Evolutionary conservation across 176 grass and related monocot species (phyloP).

Genomic region (Hsuehochloa calcarea): DNA sequence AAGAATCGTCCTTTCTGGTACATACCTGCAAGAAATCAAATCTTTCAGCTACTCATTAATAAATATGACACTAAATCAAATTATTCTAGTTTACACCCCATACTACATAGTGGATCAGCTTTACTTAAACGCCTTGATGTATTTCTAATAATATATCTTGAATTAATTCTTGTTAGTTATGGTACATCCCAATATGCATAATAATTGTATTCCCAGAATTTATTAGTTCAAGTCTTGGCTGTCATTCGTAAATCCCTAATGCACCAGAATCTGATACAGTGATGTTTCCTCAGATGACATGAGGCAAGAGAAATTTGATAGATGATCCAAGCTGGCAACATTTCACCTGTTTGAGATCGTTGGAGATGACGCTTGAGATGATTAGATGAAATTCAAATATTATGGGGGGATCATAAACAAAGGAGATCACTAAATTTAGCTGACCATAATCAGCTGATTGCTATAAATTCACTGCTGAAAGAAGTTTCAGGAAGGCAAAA

Average conservation of each 20-base stretch:
- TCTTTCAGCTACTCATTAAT: slow-evolving; percentile 19
- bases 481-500: slow-evolving; percentile 22
- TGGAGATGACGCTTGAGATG: background rate
- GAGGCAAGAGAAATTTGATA: slow-evolving; percentile 6
- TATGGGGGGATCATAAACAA: slow-evolving; percentile 10
- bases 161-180: slow-evolving; percentile 5
- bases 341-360: slow-evolving; percentile 15
- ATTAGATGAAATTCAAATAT: slow-evolving; percentile 29
- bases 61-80: background rate
- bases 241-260: background rate
- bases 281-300: slow-evolving; percentile 19
- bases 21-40: slow-evolving; percentile 74
- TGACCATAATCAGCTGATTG: slow-evolving; percentile 7
- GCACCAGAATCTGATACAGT: background rate
- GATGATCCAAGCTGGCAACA: slow-evolving; percentile 10
- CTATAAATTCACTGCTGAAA: slow-evolving; percentile 19
- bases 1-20: slow-evolving; percentile 89
- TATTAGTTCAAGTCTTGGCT: background rate
- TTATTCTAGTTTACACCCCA: slow-evolving; percentile 15
- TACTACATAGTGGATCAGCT: background rate
- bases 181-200: background rate
- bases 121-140: slow-evolving; percentile 4
- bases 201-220: slow-evolving; percentile 5
- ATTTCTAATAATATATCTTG: background rate
- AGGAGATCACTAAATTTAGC: slow-evolving; percentile 11